Percentiles rank a stretch among this genome's conserved stretches.
Conservation (phyloP, 2,329 filamentous ascomycete genomes). For the Monosporascus sp. region DNA sequence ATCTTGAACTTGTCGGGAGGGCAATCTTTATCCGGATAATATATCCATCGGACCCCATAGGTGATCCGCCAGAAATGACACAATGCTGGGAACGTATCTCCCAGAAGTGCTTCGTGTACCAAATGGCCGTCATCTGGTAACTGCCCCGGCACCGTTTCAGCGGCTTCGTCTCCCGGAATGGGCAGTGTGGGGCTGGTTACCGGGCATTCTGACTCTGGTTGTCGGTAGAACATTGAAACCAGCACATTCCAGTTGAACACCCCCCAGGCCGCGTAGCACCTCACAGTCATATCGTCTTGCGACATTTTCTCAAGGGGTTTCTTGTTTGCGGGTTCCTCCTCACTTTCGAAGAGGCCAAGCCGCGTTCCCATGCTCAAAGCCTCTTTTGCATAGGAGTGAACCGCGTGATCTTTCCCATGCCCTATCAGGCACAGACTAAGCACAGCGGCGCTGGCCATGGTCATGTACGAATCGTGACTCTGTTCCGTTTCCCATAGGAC, state of each 20-base stretch:
- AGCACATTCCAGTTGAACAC: conserved; percentile 34
- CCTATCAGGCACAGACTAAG: conserved; percentile 29
- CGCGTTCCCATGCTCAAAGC: conserved; percentile 25
- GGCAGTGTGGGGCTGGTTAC: conserved; percentile 17
- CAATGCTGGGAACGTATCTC: conserved; percentile 24
- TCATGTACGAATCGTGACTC: conserved; percentile 14
- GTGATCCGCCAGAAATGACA: conserved; percentile 35
- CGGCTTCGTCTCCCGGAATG: conserved; percentile 11
- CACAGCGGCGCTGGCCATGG: conserved; percentile 28
- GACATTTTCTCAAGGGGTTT: conserved; percentile 7
- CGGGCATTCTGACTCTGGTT: conserved; percentile 23
- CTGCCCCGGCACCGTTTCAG: neutral
- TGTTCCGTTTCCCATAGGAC: conserved; percentile 16
- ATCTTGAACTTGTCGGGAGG: conserved; percentile 11
- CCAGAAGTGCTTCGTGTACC: conserved; percentile 1
- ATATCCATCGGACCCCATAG: conserved; percentile 23
- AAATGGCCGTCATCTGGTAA: conserved; percentile 9
- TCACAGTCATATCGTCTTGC: conserved; percentile 8
- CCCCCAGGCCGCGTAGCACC: conserved; percentile 27
- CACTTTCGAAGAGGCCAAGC: conserved; percentile 24
- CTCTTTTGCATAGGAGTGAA: conserved; percentile 24
- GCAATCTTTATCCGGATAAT: conserved; percentile 18
- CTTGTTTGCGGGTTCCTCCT: conserved; percentile 1
- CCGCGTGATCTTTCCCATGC: conserved; percentile 29
- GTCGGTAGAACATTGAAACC: conserved; percentile 27